Base-by-base conservation (phyloP, 2,329 filamentous ascomycete species). In the Chrysoporthe austroafricana region DNA sequence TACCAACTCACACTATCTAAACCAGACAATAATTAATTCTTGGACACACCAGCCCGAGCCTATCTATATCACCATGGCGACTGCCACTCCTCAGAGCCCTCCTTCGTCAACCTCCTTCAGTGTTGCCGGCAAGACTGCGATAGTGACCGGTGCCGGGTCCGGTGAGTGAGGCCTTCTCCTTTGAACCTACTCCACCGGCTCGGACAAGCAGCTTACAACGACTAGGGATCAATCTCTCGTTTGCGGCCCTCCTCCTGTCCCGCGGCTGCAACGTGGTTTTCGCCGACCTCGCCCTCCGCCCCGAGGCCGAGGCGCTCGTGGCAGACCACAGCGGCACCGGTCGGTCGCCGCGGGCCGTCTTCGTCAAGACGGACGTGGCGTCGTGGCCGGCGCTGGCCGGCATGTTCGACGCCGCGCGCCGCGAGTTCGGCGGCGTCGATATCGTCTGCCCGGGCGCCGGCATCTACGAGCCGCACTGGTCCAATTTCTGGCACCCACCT, bases 141-240 rank as follows among this genome's bases (percentile, higher is more conserved):
- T 87, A 59, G 77, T 87, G 42, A 87, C 84, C 13, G 85, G 85
- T 43, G 84, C 83, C 50, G 84, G 85, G 36, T 86, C 84, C 59
- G 84, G 84, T 82, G 74, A 69, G 75, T 39, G 48, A 6, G 16
- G 63, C 9, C 14, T 21, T 5, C 48, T 59, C 32, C 14, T 16
- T 43, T 26, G 1, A 2, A 6, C 14, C 3, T 13, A 1, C 5
- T 34, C 3, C 11, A 11, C 1, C 13, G 2, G 14, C 16, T 0
- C 14, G 34, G 7, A 21, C 21, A 67, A 26, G 16, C 14, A 62
- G 52, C 42, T 69, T 57, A 63, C 42, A 8, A 0, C 8, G 0
- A 13, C 13, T 4, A 80, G 79, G 80, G 6, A 84, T 84, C 68
- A 82, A 81, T 66, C 73, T 84, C 11, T 74, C 74, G 3, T 84